A percentile compares a stretch with the other conserved stretches of the same genome.
phyloP scores from a whole-genome alignment of 441 rosid genomes.

The Corymbia citriodora region DNA sequence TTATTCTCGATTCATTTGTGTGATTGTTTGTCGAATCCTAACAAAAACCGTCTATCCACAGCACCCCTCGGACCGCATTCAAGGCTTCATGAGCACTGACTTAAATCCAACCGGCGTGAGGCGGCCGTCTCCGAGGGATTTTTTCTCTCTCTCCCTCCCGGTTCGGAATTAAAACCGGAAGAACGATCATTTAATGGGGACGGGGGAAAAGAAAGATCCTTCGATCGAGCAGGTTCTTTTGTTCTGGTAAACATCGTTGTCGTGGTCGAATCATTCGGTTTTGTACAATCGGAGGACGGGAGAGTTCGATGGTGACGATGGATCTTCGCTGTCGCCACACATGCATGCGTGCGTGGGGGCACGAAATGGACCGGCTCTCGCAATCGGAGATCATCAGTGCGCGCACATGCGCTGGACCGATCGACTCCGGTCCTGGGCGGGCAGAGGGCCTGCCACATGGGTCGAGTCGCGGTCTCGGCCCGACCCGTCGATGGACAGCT shows the following conservation, averaged over 20 bases:
- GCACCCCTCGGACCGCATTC: rapidly evolving
- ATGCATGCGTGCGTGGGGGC: neutral
- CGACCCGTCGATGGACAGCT: neutral
- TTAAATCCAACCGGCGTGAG: neutral
- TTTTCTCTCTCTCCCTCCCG: neutral
- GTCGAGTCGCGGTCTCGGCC: neutral
- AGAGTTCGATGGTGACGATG: too few relatives aligned
- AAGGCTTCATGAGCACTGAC: neutral
- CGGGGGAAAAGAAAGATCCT: neutral
- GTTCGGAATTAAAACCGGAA: neutral
- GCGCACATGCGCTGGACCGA: neutral
- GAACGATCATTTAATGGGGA: neutral
- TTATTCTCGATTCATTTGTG: too few relatives aligned
- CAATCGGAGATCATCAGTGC: neutral
- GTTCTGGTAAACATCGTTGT: neutral
- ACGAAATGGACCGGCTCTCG: neutral
- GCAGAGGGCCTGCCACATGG: neutral
- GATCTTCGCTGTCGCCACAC: neutral
- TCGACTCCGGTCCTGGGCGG: neutral
- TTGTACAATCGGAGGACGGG: neutral
- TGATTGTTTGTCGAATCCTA: neutral
- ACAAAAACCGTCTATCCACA: neutral
- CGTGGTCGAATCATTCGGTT: neutral
- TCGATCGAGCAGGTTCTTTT: neutral
- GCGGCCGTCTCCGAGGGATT: rapidly evolving